Evolutionary conservation across 305 asterid genomes (phyloP).

Genomic region (Lippia alba): DNA sequence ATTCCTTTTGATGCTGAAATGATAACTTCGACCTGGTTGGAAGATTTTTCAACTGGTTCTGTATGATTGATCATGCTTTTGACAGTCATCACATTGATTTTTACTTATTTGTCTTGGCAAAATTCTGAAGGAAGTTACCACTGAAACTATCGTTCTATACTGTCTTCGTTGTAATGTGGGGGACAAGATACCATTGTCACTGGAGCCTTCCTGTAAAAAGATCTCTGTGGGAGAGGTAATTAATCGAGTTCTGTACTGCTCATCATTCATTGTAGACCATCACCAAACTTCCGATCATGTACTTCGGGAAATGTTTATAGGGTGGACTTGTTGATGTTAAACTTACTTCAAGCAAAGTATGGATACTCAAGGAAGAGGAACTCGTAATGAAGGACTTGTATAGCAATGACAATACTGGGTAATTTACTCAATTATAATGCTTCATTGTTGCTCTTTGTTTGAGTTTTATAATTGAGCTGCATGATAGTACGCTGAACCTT

Average conservation of each 20-base stretch:
- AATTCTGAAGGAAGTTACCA: slow-evolving; percentile 60
- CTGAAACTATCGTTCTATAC: slow-evolving; percentile 56
- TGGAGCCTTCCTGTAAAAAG: slow-evolving; percentile 58
- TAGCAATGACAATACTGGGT: slow-evolving; percentile 51
- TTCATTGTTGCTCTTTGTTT: slow-evolving; percentile 21
- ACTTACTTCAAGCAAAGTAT: slow-evolving; percentile 66
- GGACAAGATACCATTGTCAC: slow-evolving; percentile 56
- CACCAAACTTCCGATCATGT: slow-evolving; percentile 28
- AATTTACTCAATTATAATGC: slow-evolving; percentile 40
- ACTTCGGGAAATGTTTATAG: slow-evolving; percentile 48
- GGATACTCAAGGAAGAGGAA: slow-evolving; percentile 83
- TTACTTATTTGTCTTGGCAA: slow-evolving; percentile 34
- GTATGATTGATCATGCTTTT: slow-evolving; percentile 24
- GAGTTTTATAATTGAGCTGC: slow-evolving; percentile 10
- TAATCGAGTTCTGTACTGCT: slow-evolving; percentile 27
- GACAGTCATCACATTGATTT: slow-evolving; percentile 29
- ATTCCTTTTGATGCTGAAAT: slow-evolving; percentile 26
- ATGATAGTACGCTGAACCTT: slow-evolving; percentile 9
- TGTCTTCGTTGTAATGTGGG: slow-evolving; percentile 56
- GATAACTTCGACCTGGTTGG: slow-evolving; percentile 21
- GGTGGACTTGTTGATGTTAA: slow-evolving; percentile 79
- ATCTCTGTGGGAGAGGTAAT: slow-evolving; percentile 74
- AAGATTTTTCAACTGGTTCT: slow-evolving; percentile 24
- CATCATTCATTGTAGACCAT: slow-evolving; percentile 15
- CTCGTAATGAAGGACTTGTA: slow-evolving; percentile 67